Conservation (phyloP, 371 early-diverging fungal genomes). For the Globomyces sp. region DNA sequence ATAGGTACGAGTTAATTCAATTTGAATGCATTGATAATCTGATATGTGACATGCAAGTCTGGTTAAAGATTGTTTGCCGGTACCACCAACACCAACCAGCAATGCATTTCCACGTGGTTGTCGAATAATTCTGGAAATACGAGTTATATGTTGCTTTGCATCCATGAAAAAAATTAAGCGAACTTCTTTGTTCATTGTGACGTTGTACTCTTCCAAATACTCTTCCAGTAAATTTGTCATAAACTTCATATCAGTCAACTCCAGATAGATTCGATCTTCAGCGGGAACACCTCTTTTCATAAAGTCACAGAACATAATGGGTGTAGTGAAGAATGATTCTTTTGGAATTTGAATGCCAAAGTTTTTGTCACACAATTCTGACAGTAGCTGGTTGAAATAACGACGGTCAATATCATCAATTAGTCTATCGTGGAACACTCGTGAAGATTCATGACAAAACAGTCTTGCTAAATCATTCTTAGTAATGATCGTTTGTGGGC, state of each 20-base stretch:
- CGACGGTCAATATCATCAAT: constrained; percentile 52
- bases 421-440: constrained; percentile 58
- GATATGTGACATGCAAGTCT: constrained; percentile 57
- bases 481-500: constrained; percentile 36
- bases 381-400: constrained; percentile 49
- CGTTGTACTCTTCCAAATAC: constrained; percentile 58
- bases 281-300: constrained; percentile 50
- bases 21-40: constrained; percentile 53
- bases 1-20: constrained; percentile 57
- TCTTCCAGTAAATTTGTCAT: constrained; percentile 51
- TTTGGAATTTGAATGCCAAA: constrained; percentile 46
- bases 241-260: constrained; percentile 50
- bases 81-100: constrained; percentile 58
- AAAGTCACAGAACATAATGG: constrained; percentile 56
- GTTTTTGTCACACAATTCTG: constrained; percentile 51
- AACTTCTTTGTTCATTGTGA: constrained; percentile 50
- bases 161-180: constrained; percentile 56
- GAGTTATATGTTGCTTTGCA: constrained; percentile 53
- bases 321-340: constrained; percentile 39
- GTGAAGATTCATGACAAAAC: constrained; percentile 56
- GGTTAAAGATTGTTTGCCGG: constrained; percentile 57
- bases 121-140: constrained; percentile 52
- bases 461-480: constrained; percentile 44
- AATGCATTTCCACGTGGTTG: constrained; percentile 61
- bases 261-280: constrained; percentile 52